Percentiles rank a stretch among this genome's conserved stretches.
phyloP scores from a whole-genome alignment of 2,329 filamentous ascomycete genomes.

The Aureobasidium musti region DNA sequence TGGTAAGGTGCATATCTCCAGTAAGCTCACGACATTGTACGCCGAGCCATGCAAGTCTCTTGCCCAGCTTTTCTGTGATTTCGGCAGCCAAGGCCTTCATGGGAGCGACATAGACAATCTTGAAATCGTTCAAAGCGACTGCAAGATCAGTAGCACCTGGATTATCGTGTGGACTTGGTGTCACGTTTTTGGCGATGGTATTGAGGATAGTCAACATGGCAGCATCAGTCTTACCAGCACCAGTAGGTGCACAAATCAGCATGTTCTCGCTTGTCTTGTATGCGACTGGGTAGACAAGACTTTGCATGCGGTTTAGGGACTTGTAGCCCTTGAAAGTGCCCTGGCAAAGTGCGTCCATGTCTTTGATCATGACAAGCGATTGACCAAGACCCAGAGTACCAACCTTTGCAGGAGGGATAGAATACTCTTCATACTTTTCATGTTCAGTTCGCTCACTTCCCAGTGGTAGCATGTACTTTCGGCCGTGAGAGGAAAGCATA shows the following conservation, averaged over 20 bases:
- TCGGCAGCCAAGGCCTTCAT: conserved; percentile 99
- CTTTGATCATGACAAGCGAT: conserved; percentile 73
- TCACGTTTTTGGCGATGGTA: conserved; percentile 80
- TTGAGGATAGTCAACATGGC: conserved; percentile 96
- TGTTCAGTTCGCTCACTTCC: conserved; percentile 72
- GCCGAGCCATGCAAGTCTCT: conserved; percentile 88
- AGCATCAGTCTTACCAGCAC: conserved; percentile 94
- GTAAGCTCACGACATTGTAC: conserved; percentile 91
- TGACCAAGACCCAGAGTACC: conserved; percentile 72
- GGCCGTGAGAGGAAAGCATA: conserved; percentile 74
- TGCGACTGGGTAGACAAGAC: conserved; percentile 89
- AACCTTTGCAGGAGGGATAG: conserved; percentile 78
- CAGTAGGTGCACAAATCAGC: conserved; percentile 96
- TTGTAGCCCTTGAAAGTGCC: conserved; percentile 96
- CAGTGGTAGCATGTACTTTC: conserved; percentile 76
- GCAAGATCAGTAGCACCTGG: conserved; percentile 73
- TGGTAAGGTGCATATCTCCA: conserved; percentile 98
- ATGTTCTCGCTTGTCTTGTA: conserved; percentile 98
- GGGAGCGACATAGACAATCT: conserved; percentile 96
- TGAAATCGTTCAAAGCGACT: conserved; percentile 86
- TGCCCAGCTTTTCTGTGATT: conserved; percentile 91
- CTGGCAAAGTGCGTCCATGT: conserved; percentile 84
- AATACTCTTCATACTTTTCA: conserved; percentile 83
- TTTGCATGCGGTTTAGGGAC: conserved; percentile 95
- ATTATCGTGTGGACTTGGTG: conserved; percentile 76